A percentile compares a stretch with the other conserved stretches of the same genome.
Evolutionary conservation across 2,329 filamentous ascomycete genomes (phyloP).

Genomic region (Cercospora zeae-maydis): DNA sequence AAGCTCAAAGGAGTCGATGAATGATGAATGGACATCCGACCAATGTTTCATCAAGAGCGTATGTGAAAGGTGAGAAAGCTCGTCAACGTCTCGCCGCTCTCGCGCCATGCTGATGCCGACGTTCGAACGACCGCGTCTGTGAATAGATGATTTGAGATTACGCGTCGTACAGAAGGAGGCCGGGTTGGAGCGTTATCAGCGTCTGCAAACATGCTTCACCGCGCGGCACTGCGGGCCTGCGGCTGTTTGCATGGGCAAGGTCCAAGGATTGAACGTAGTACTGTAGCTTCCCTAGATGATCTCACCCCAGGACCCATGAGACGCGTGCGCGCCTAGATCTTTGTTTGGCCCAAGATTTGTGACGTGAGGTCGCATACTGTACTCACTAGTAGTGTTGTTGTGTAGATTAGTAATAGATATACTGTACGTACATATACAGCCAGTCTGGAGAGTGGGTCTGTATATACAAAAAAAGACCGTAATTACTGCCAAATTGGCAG

Average conservation of each 20-base stretch:
- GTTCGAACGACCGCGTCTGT: background rate
- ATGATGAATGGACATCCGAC: no score
- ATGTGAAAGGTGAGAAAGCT: background rate
- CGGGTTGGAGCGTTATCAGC: no score
- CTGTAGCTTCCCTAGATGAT: no score
- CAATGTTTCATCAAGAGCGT: background rate
- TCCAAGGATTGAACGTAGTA: no score
- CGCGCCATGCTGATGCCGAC: background rate
- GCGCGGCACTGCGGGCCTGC: background rate
- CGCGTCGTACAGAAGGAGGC: background rate
- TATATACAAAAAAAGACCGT: no score
- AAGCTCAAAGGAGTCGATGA: background rate
- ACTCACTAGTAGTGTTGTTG: no score
- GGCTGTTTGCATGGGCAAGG: background rate
- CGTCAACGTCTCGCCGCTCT: background rate
- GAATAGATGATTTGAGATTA: background rate
- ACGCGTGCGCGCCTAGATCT: background rate
- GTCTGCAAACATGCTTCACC: no score
- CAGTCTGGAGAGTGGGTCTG: no score
- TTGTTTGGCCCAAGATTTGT: background rate
- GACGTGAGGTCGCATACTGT: background rate
- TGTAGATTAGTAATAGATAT: no score
- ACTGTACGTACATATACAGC: no score
- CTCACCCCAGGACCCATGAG: background rate
- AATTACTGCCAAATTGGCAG: no score